Evolutionary conservation across 2,329 filamentous ascomycete species (phyloP).

Genomic region (Trichophyton mentagrophytes): DNA sequence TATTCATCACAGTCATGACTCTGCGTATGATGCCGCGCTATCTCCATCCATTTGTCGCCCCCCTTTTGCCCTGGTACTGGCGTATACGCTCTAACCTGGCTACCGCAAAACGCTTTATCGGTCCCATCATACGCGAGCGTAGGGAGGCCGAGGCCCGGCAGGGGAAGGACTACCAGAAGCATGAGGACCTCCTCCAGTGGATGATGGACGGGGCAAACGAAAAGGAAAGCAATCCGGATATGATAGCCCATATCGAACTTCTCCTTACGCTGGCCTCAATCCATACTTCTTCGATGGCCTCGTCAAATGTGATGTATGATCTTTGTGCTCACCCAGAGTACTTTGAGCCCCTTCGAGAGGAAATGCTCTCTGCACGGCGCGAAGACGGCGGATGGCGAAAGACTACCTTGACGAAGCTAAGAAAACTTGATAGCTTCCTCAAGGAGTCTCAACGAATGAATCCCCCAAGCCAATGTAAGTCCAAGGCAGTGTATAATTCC

Average conservation of each 20-base stretch:
- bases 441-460: conserved; percentile 16
- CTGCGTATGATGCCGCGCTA: background rate
- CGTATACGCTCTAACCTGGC: conserved; percentile 21
- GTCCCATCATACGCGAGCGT: conserved; percentile 19
- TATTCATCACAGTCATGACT: conserved; percentile 22
- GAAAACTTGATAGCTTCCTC: conserved; percentile 16
- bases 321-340: conserved; percentile 15
- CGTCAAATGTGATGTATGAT: conserved; percentile 14
- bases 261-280: conserved; percentile 11
- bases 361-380: conserved; percentile 11
- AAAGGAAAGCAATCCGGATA: conserved; percentile 3
- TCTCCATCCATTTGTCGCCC: background rate
- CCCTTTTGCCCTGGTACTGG: conserved; percentile 24
- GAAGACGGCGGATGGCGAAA: conserved; percentile 13
- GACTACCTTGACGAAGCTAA: conserved; percentile 10
- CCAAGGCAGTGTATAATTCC: too few relatives aligned
- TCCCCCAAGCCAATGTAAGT: conserved; percentile 11
- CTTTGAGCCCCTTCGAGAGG: conserved; percentile 14
- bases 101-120: conserved; percentile 23
- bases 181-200: conserved; percentile 5
- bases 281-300: conserved; percentile 12
- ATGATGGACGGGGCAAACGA: background rate
- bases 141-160: too few relatives aligned
- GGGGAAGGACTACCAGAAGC: background rate
- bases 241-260: conserved; percentile 9